Conservation (phyloP, 495 filamentous ascomycete genomes). For the Ascobolus immersus region DNA sequence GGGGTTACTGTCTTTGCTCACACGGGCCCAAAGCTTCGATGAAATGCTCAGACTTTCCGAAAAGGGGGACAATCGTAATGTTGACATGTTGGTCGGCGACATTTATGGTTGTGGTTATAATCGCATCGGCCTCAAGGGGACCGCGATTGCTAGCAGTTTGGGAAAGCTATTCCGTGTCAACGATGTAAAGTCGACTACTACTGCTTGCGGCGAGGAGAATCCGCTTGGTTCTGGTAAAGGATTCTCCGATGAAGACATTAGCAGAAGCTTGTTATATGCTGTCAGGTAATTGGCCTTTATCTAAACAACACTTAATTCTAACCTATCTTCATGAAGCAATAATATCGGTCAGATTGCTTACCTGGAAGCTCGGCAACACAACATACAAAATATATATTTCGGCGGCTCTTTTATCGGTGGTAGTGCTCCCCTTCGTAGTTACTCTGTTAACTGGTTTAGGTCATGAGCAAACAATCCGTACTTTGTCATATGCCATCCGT, state of each 20-base stretch:
- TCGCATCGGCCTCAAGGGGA: constrained; percentile 84
- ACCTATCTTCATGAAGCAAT: constrained; percentile 36
- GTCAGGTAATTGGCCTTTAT: constrained; percentile 26
- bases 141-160: constrained; percentile 81
- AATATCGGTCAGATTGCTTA: constrained; percentile 98
- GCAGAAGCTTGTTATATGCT: constrained; percentile 53
- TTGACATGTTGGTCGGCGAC: constrained; percentile 94
- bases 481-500: constrained; percentile 76
- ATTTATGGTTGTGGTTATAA: constrained; percentile 91
- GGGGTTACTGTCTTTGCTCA: constrained; percentile 75
- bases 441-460: constrained; percentile 19
- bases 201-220: too few species aligned
- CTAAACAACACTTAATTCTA: constrained; percentile 6
- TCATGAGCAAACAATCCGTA: constrained; percentile 92
- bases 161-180: constrained; percentile 94
- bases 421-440: background rate
- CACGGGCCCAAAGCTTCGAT: constrained; percentile 72
- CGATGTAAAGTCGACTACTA: constrained; percentile 66
- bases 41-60: constrained; percentile 59
- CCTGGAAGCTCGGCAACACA: constrained; percentile 77
- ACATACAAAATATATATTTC: constrained; percentile 81
- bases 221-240: constrained; percentile 12
- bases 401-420: constrained; percentile 79
- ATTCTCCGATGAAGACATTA: constrained; percentile 52
- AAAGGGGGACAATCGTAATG: constrained; percentile 64